Evolutionary conservation across 768 basidiomycete species (phyloP).

Genomic region (Termitomyces sp.): DNA sequence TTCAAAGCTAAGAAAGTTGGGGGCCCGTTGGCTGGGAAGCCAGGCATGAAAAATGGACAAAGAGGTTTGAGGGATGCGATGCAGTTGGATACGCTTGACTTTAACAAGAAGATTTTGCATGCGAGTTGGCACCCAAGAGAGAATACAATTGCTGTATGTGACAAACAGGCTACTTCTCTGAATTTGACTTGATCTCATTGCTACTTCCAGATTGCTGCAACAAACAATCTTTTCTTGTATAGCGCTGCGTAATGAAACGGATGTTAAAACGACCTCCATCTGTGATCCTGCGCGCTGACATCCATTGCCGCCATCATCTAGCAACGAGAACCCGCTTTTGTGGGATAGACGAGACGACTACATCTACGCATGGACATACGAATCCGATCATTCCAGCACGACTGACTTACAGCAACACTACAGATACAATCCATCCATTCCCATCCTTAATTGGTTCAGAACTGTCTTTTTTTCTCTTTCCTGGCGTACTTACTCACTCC

Average conservation of each 20-base stretch:
- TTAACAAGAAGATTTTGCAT: slow-evolving; percentile 96
- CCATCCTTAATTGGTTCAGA: slow-evolving; percentile 12
- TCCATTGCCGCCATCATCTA: slow-evolving; percentile 13
- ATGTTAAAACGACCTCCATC: slow-evolving; percentile 9
- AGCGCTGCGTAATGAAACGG: slow-evolving; percentile 51
- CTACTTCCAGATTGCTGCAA: slow-evolving; percentile 80
- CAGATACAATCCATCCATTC: slow-evolving; percentile 14
- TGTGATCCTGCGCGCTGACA: slow-evolving; percentile 9
- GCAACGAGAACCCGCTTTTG: slow-evolving; percentile 12
- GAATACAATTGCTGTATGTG: slow-evolving; percentile 92
- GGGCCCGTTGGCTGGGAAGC: slow-evolving; percentile 70
- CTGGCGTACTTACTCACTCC: slow-evolving; percentile 12
- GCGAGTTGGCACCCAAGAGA: slow-evolving; percentile 98
- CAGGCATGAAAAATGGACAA: slow-evolving; percentile 68
- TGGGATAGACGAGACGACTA: slow-evolving; percentile 17
- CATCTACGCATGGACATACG: slow-evolving; percentile 16
- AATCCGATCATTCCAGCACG: slow-evolving; percentile 7
- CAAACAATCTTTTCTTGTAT: slow-evolving; percentile 92
- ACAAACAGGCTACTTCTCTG: neutral
- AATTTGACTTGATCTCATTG: neutral
- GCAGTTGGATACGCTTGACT: slow-evolving; percentile 82
- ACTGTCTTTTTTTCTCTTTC: slow-evolving; percentile 3
- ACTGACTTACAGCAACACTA: slow-evolving; percentile 16
- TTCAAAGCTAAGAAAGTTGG: slow-evolving; percentile 99
- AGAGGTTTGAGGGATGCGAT: slow-evolving; percentile 79